Conservation (phyloP, 2,329 filamentous ascomycete species). For the Cercospora nicotianae region DNA sequence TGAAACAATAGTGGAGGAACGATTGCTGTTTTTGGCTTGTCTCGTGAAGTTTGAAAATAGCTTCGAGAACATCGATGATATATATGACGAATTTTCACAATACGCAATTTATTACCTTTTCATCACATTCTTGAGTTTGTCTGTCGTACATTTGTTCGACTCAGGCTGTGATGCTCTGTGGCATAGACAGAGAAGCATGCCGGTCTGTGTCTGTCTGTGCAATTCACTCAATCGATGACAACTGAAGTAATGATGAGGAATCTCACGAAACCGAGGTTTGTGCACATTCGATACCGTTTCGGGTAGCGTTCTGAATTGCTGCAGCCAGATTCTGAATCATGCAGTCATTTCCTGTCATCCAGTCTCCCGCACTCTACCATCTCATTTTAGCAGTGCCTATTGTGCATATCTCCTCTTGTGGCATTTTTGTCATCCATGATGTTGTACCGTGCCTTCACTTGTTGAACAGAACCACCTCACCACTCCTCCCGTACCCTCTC, state of each 20-base stretch:
- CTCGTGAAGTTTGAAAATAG: background rate
- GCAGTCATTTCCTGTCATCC: background rate
- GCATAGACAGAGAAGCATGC: background rate
- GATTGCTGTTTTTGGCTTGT: background rate
- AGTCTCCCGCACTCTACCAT: background rate
- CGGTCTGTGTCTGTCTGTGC: no score
- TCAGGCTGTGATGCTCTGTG: background rate
- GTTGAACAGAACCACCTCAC: constrained; percentile 37
- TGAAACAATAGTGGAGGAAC: background rate
- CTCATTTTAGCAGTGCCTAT: background rate
- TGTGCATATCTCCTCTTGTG: background rate
- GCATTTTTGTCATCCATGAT: no score
- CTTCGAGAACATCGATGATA: background rate
- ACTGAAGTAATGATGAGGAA: no score
- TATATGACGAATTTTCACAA: background rate
- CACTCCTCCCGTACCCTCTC: constrained; percentile 48
- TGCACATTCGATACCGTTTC: no score
- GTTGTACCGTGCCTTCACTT: constrained; percentile 22
- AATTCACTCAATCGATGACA: no score
- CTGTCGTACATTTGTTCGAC: background rate
- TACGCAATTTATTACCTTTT: background rate
- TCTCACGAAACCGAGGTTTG: no score
- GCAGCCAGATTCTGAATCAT: background rate
- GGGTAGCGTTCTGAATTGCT: background rate
- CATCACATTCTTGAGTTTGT: background rate